Evolutionary conservation across 345 rosid species (phyloP).

Genomic region (Brassica napus): Da-Ae NC_063448.1:14646501-14647000

Average conservation of each 20-base stretch:
- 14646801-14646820: not conserved
- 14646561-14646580: not conserved
- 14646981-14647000: constrained; percentile 51
- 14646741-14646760: constrained; percentile 83
- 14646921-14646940: constrained; percentile 42
- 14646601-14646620: constrained; percentile 3
- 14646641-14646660: constrained; percentile 84
- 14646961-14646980: constrained; percentile 46
- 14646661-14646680: constrained; percentile 79
- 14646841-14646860: constrained; percentile 7
- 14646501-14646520: constrained; percentile 89
- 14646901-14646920: constrained; percentile 60
- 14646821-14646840: constrained; percentile 10
- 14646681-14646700: constrained; percentile 95
- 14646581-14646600: constrained; percentile 2
- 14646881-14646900: constrained; percentile 70
- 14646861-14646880: constrained; percentile 74
- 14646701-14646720: constrained; percentile 87
- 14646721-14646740: constrained; percentile 90
- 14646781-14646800: not conserved
- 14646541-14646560: not conserved
- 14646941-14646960: constrained; percentile 55
- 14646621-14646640: constrained; percentile 54
- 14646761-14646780: not conserved
- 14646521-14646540: constrained; percentile 74